phyloP scores from a whole-genome alignment of 345 rosid genomes.

The Sisymbrium altissimum region DNA sequence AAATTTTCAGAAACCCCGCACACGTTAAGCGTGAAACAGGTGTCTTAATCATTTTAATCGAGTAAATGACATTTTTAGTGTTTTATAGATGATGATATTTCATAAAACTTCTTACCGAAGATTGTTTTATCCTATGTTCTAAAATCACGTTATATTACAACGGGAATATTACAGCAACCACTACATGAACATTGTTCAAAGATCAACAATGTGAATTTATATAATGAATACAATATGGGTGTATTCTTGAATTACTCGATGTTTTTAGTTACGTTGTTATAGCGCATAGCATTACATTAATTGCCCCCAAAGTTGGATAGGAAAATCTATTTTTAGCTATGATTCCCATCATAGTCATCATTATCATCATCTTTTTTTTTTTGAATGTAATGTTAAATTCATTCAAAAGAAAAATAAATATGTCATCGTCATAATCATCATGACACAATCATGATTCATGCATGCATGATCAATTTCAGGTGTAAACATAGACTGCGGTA shows the following conservation, averaged over 20 bases:
- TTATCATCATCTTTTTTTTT: no score
- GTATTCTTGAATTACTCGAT: background rate
- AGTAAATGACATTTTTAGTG: no score
- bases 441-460: background rate
- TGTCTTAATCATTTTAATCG: background rate
- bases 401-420: no score
- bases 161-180: background rate
- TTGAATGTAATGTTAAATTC: no score
- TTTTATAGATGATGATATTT: background rate
- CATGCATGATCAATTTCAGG: slow-evolving; percentile 1
- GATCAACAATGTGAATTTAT: no score
- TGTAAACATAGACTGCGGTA: slow-evolving; percentile 32
- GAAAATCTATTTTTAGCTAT: background rate
- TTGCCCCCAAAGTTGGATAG: background rate
- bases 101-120: background rate
- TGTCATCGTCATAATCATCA: background rate
- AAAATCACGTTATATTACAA: background rate
- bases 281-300: background rate
- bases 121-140: background rate
- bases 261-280: background rate
- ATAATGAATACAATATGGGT: background rate
- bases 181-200: background rate
- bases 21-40: background rate
- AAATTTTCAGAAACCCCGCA: background rate
- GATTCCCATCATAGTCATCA: background rate